Evolutionary conservation across 192 early-diverging fungal genomes (phyloP), one percentile per base, ranked within the genome.

Genomic region (Coemansia sp.): DNA sequence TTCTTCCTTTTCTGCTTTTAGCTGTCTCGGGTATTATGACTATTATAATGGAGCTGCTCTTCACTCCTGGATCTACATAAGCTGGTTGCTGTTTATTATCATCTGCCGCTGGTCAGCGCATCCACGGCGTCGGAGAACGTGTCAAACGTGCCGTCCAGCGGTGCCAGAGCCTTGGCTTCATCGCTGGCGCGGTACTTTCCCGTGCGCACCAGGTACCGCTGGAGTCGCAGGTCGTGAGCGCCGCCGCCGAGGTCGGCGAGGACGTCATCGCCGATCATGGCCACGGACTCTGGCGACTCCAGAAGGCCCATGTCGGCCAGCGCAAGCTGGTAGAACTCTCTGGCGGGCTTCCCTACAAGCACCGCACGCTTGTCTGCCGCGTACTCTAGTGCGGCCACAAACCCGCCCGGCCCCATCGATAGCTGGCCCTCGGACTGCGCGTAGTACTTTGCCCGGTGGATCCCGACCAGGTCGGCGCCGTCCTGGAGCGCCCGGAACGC

Each of bases 221-320:
- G 75, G 10, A 97, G 81, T 4, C 95, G 93, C 56, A 92, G 72
- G 18, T 85, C 87, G 49, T 87, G 84, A 5, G 94, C 95, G 5
- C 90, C 92, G 23, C 87, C 91, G 19, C 90, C 92, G 5, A 95
- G 84, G 74, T 97, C 95, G 40, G 90, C 90, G 9, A 84, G 71
- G 7, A 95, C 89, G 44, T 95, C 92, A 71, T 97, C 95, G 43
- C 95, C 95, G 61, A 97, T 87, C 88, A 95, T 94, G 1, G 89
- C 90, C 42, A 91, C 92, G 5, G 83, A 63, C 39, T 76, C 65
- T 0, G 90, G 85, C 18, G 58, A 32, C 16, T 65, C 72, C 7
- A 81, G 58, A 68, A 85, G 52, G 21, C 69, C 77, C 89, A 95
- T 86, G 64, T 91, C 89, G 49, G 86, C 83, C 26, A 97, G 73